A percentile compares a stretch with the other conserved stretches of the same genome.
phyloP scores from a whole-genome alignment of 2,329 filamentous ascomycete genomes.

The Huntiella omanensis region DNA sequence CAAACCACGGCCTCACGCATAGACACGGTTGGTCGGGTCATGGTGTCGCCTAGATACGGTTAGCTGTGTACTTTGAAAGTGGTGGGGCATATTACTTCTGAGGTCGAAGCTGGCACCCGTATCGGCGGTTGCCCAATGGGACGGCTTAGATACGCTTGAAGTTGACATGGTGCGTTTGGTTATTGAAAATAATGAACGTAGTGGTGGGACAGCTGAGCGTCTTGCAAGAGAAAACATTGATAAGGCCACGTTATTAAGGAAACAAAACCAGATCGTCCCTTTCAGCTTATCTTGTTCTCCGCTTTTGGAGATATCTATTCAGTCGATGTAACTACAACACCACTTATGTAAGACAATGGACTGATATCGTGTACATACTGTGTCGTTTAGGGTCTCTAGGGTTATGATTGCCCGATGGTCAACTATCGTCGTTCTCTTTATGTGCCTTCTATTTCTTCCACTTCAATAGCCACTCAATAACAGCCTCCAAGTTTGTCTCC shows the following conservation, averaged over 20 bases:
- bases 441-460: constrained; percentile 47
- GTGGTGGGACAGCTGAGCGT: no score
- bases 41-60: constrained; percentile 26
- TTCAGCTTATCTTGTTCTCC: not conserved
- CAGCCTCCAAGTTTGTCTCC: constrained; percentile 94
- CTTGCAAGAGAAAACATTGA: no score
- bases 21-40: constrained; percentile 55
- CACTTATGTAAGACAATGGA: no score
- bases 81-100: constrained; percentile 17
- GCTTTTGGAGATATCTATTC: no score
- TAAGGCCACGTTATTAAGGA: no score
- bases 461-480: constrained; percentile 90
- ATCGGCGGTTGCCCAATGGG: no score
- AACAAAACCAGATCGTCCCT: not conserved
- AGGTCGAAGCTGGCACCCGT: constrained; percentile 18
- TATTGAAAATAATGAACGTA: no score
- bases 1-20: constrained; percentile 68
- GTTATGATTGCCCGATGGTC: not conserved
- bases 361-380: no score
- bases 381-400: no score
- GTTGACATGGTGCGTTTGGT: no score
- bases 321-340: no score
- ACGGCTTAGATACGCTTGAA: no score
- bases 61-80: not conserved
- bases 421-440: not conserved